Evolutionary conservation across 179 eudicot species (phyloP), one percentile per base, ranked within the genome.

Genomic region (Gypsophila paniculata): DNA sequence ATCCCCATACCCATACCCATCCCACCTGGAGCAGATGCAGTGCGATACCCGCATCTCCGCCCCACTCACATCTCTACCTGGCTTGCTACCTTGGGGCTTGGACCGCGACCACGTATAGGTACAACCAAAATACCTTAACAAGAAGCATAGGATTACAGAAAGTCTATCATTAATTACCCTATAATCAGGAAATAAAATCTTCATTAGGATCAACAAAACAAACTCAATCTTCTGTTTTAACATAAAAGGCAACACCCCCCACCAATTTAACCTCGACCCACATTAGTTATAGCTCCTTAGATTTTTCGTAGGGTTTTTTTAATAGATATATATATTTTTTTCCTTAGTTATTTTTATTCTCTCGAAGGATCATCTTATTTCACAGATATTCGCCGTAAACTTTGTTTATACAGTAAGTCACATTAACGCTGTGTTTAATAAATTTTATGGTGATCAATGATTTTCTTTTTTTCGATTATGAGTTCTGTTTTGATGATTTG

Each of bases 171-270:
- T 5, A 65, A 36, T 18, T 18, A 65, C 19, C 17, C 69, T 11
- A 65, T 19, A 65, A 65, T 19, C 26, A 39, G 17, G 26, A 34
- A 49, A 65, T 65, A 65, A 65, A 44, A 65, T 65, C 26, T 39
- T 65, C 52, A 39, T 65, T 65, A 65, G 1, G 70, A 65, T 65
- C 55, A 65, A 13, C 12, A 65, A 61, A 29, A 34, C n/a, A 23
- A 59, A 12, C 36, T 60, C 64, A 60, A 25, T 23, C 23, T 23
- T 60, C n/a, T 26, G 8, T 29, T 0, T 42, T 60, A 13, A 60
- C 64, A 60, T 26, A 60, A 32, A 61, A 61, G 18, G 14, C 18
- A 29, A 11, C 6, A 8, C 26, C 42, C 7, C 18, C 23, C 34
- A 65, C 13, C 44, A 65, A 11, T n/a, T 12, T 65, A 65, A 58